phyloP scores from a whole-genome alignment of 768 basidiomycete genomes.

The Russula sp. region DNA sequence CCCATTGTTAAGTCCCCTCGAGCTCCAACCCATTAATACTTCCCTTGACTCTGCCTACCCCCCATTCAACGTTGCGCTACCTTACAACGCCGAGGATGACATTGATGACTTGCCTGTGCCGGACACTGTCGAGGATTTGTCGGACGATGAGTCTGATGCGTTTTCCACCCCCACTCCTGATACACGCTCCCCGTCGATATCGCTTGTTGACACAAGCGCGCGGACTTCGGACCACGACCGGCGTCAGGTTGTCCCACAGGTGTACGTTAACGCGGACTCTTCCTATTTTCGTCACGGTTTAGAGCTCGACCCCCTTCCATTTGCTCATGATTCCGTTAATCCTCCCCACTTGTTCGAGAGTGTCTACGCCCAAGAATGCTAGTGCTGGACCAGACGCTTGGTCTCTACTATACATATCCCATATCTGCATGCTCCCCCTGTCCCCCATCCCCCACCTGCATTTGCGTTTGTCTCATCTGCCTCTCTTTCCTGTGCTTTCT shows the following conservation, averaged over 20 bases:
- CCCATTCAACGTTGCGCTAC: slow-evolving; percentile 47
- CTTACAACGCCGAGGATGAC: slow-evolving; percentile 57
- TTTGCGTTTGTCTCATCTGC: slow-evolving; percentile 26
- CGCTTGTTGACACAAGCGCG: slow-evolving; percentile 34
- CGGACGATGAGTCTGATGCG: slow-evolving; percentile 78
- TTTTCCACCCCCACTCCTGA: slow-evolving; percentile 48
- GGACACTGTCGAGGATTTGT: slow-evolving; percentile 77
- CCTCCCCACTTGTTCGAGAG: slow-evolving; percentile 29
- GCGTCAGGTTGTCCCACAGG: slow-evolving; percentile 41
- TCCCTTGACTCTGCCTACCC: slow-evolving; percentile 29
- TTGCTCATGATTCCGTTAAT: slow-evolving; percentile 45
- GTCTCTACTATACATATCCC: slow-evolving; percentile 26
- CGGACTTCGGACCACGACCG: slow-evolving; percentile 30
- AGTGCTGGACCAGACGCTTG: slow-evolving; percentile 26
- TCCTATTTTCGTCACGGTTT: slow-evolving; percentile 52
- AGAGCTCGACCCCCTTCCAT: slow-evolving; percentile 66
- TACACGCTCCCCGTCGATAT: slow-evolving; percentile 50
- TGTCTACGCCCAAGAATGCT: slow-evolving; percentile 55
- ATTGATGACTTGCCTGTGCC: slow-evolving; percentile 63
- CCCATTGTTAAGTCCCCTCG: slow-evolving; percentile 45
- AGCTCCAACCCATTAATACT: slow-evolving; percentile 38
- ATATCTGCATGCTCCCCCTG: slow-evolving; percentile 24
- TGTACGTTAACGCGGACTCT: slow-evolving; percentile 56
- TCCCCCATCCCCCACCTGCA: slow-evolving; percentile 21
- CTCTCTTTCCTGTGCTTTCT: slow-evolving; percentile 20